These are phyloP conservation scores for Carex scoparia DNA, from an alignment of 176 grass and related monocot genomes.

Conservation along the genomic window DNA sequence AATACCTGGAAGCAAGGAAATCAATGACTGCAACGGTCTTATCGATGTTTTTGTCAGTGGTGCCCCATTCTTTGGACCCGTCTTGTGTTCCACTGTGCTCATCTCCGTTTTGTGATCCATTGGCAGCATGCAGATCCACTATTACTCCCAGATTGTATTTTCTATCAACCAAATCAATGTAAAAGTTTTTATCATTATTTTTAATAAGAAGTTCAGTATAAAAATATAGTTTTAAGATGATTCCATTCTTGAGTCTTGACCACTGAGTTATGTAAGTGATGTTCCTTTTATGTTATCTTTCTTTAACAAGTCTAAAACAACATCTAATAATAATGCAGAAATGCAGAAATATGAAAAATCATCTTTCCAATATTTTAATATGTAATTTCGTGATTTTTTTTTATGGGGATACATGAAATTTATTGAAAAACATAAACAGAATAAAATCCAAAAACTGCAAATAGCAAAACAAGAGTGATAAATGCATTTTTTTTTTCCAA, in stretches of 20 bases:
- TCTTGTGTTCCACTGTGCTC: constrained; percentile 50
- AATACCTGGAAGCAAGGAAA: constrained; percentile 48
- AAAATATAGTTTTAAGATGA: neutral
- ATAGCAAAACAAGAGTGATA: too few relatives aligned
- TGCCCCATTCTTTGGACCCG: constrained; percentile 48
- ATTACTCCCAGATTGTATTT: constrained; percentile 46
- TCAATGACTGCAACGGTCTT: constrained; percentile 50
- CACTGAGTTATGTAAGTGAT: neutral
- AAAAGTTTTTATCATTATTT: neutral
- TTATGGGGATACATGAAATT: too few relatives aligned
- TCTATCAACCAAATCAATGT: constrained; percentile 18
- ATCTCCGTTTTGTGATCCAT: constrained; percentile 47
- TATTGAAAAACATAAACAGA: too few relatives aligned
- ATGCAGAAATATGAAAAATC: neutral
- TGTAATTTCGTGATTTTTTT: too few relatives aligned
- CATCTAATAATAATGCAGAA: neutral
- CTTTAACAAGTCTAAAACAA: neutral
- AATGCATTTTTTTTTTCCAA: too few relatives aligned
- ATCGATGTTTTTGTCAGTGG: constrained; percentile 30
- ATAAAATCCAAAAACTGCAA: too few relatives aligned
- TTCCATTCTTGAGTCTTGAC: neutral
- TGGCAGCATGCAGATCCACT: constrained; percentile 55
- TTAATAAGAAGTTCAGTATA: neutral
- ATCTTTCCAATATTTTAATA: too few relatives aligned
- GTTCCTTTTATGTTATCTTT: neutral